Evolutionary conservation across 495 filamentous ascomycete species (phyloP), one percentile per base, ranked within the genome.

Genomic region (Apodospora peruviana): DNA sequence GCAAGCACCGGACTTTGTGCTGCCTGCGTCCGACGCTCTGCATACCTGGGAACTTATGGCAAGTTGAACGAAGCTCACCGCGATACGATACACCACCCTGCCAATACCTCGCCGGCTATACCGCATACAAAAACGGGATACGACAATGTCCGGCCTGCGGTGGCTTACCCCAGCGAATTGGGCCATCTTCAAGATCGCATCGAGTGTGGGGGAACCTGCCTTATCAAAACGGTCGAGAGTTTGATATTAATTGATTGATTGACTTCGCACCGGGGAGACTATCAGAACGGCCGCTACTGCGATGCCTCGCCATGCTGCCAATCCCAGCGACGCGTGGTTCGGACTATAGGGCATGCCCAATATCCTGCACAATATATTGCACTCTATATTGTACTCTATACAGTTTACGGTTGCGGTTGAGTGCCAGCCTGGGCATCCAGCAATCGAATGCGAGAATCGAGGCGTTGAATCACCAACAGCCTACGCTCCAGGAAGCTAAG

Each of bases 211-310:
- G 51, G 53, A 50, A 12, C 27, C 43, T 48, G 43, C 53, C 51
- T 57, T 57, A 57, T 59, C 56, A 51, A 14, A 29, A 18, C 34
- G 35, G 32, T 24, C 41, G 36, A 42, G 41, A 42, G 56, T 61
- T 57, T 59, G 61, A 59, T 61, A 61, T 59, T 64, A 57, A 61
- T 61, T 59, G 53, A 43, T 51, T 48, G 42, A 59, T 59, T 59
- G 58, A 17, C 20, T 40, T 45, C 34, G 56, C 58, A 57, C 61
- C 58, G 48, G 61, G 61, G 50, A 60, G 39, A 27, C 11, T 40
- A 35, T 49, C 38, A 18, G 27, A 39, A 51, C 47, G 56, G 37
- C 53, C 46, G 7, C 41, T 18, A 18, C 40, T 59, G 58, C 53
- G 52, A 35, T 43, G 11, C 42, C 50, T 45, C 20, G 32, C 40